Conservation (phyloP, 345 rosid species). For the Leavenworthia alabamica region DNA sequence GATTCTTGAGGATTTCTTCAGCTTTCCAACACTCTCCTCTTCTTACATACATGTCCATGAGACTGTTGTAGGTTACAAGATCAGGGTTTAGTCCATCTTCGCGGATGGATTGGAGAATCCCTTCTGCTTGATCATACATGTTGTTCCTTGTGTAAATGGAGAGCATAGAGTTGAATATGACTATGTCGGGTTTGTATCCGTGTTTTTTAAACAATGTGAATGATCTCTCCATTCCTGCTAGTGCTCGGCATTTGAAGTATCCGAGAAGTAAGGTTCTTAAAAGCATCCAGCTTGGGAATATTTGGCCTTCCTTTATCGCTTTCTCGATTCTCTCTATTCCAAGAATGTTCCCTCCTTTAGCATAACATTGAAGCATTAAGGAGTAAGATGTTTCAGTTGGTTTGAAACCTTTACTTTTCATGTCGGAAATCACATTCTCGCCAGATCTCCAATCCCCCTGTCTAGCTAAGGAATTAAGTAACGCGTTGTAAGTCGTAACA, state of each 20-base stretch:
- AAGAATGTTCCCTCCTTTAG: constrained; percentile 57
- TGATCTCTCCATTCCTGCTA: constrained; percentile 63
- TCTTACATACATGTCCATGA: constrained; percentile 89
- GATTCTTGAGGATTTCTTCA: constrained; percentile 58
- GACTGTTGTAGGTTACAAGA: constrained; percentile 77
- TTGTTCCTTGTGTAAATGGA: constrained; percentile 64
- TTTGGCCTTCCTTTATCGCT: constrained; percentile 51
- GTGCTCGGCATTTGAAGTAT: constrained; percentile 59
- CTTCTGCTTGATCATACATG: constrained; percentile 53
- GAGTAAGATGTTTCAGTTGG: constrained; percentile 79
- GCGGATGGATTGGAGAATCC: constrained; percentile 45
- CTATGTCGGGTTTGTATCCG: constrained; percentile 80
- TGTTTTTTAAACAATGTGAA: constrained; percentile 47
- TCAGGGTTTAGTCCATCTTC: constrained; percentile 64
- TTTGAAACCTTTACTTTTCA: constrained; percentile 70
- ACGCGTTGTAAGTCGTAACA: constrained; percentile 73
- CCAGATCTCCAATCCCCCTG: constrained; percentile 75
- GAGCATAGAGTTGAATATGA: constrained; percentile 70
- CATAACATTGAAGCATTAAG: constrained; percentile 61
- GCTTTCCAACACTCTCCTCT: constrained; percentile 82
- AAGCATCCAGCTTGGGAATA: constrained; percentile 92
- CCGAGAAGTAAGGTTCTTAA: constrained; percentile 71
- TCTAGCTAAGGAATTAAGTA: constrained; percentile 75
- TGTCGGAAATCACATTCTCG: constrained; percentile 62
- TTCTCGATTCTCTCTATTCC: constrained; percentile 69